Conservation (phyloP, 305 asterid genomes). For the Fraxinus platypoda region DNA sequence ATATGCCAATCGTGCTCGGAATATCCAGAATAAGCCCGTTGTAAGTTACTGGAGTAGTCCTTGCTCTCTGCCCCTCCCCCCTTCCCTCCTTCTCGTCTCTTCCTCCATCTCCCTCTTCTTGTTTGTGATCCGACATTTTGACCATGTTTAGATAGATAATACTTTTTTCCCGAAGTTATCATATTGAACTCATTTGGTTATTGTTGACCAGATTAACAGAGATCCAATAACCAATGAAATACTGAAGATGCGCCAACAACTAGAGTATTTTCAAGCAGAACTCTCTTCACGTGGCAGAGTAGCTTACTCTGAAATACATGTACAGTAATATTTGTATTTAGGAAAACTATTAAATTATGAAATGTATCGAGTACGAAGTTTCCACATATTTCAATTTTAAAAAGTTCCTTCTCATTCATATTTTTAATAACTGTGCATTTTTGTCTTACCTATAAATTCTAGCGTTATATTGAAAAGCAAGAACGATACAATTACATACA, state of each 20-base stretch:
- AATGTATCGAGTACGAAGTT: not conserved
- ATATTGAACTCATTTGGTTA: slow-evolving; percentile 10
- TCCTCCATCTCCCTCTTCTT: not conserved
- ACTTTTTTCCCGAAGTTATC: slow-evolving; percentile 18
- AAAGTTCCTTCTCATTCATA: too few relatives aligned
- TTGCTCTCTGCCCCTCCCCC: not conserved
- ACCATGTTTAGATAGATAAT: not conserved
- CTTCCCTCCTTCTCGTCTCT: not conserved
- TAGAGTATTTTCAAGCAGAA: slow-evolving; percentile 90
- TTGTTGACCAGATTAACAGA: slow-evolving; percentile 66
- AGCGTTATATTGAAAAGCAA: not conserved
- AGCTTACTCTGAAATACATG: slow-evolving; percentile 75
- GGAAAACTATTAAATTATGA: not conserved
- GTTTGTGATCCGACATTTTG: slow-evolving; percentile 2
- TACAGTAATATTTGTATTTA: slow-evolving; percentile 4
- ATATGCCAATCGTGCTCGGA: slow-evolving; percentile 97
- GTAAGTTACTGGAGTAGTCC: slow-evolving; percentile 43
- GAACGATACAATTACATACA: not conserved
- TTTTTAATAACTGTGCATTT: not conserved
- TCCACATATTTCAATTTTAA: too few relatives aligned
- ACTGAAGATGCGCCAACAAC: slow-evolving; percentile 94
- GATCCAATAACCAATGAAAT: slow-evolving; percentile 91
- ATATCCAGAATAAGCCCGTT: slow-evolving; percentile 91
- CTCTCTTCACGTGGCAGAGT: slow-evolving; percentile 90
- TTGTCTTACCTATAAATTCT: not conserved